Conservation (phyloP, 2,329 filamentous ascomycete genomes). For the Colletotrichum musae region DNA sequence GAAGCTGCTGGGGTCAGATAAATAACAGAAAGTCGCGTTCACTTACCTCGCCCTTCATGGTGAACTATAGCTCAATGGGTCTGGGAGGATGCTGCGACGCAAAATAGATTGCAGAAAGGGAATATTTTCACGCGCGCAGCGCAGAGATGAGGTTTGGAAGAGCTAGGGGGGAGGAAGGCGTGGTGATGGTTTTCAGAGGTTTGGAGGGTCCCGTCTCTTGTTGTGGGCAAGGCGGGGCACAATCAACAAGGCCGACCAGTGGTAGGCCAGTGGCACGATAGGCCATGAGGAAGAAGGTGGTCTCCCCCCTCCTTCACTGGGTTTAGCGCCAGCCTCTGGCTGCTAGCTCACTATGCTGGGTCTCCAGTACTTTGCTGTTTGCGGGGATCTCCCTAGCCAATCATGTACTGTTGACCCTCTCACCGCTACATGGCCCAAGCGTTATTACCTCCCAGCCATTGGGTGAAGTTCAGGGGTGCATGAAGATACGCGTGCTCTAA, state of each 20-base stretch:
- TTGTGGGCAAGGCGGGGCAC: slow-evolving; percentile 49
- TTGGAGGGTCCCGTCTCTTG: slow-evolving; percentile 44
- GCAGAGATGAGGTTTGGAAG: slow-evolving; percentile 47
- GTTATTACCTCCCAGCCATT: slow-evolving; percentile 24
- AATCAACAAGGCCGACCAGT: slow-evolving; percentile 42
- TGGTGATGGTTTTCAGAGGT: slow-evolving; percentile 53
- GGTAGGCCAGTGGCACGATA: slow-evolving; percentile 39
- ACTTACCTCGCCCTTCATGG: slow-evolving; percentile 72
- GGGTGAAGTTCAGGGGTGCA: slow-evolving; percentile 39
- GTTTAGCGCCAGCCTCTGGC: slow-evolving; percentile 32
- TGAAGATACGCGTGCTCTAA: slow-evolving; percentile 26
- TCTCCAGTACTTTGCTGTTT: slow-evolving; percentile 24
- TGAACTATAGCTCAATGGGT: slow-evolving; percentile 48
- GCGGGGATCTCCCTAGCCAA: slow-evolving; percentile 16
- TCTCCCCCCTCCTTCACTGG: slow-evolving; percentile 32
- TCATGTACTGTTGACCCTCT: slow-evolving; percentile 41
- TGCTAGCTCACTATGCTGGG: slow-evolving; percentile 33
- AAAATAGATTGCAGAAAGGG: slow-evolving; percentile 43
- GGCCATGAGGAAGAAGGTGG: slow-evolving; percentile 34
- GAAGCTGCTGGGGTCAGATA: background rate
- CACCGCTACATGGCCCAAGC: slow-evolving; percentile 45
- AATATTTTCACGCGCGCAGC: slow-evolving; percentile 53
- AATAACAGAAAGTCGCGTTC: slow-evolving; percentile 28
- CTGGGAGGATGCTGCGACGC: slow-evolving; percentile 43
- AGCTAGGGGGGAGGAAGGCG: slow-evolving; percentile 46